A percentile compares a stretch with the other conserved stretches of the same genome.
Evolutionary conservation across 345 rosid genomes (phyloP).

Genomic region (Camelina sativa): DNA sequence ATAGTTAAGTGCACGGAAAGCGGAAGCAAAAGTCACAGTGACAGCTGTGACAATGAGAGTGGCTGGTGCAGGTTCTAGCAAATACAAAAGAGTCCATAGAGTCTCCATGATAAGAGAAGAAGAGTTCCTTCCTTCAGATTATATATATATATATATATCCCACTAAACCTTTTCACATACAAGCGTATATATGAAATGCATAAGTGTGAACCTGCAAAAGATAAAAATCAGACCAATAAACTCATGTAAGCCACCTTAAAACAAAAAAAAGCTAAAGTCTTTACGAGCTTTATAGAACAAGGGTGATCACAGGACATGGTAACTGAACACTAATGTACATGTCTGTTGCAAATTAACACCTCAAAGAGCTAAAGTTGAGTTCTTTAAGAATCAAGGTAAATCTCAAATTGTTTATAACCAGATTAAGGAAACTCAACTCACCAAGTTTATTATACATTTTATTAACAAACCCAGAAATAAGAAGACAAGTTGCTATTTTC

Average conservation of each 20-base stretch:
- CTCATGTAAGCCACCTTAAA: constrained; percentile 6
- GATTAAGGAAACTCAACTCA: neutral
- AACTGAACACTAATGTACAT: neutral
- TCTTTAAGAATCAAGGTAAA: neutral
- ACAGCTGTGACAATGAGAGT: constrained; percentile 88
- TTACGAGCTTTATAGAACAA: constrained; percentile 19
- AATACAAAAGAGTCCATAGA: constrained; percentile 79
- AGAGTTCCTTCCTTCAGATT: neutral
- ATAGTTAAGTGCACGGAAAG: constrained; percentile 90
- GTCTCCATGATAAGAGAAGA: constrained; percentile 61
- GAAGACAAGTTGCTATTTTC: neutral
- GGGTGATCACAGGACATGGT: neutral
- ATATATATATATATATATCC: constrained; percentile 8
- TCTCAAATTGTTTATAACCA: neutral
- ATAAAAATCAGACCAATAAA: constrained; percentile 17
- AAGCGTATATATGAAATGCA: neutral
- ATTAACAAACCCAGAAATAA: neutral
- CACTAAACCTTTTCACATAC: constrained; percentile 19
- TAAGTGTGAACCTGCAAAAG: constrained; percentile 7
- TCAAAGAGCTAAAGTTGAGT: neutral
- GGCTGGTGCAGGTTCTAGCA: constrained; percentile 90
- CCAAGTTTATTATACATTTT: neutral
- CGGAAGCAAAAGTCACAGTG: constrained; percentile 86
- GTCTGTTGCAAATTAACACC: neutral
- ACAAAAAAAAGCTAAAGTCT: neutral